Evolutionary conservation across 2,329 filamentous ascomycete genomes (phyloP), one percentile per base, ranked within the genome.

Genomic region (Penicillium sp.): DNA sequence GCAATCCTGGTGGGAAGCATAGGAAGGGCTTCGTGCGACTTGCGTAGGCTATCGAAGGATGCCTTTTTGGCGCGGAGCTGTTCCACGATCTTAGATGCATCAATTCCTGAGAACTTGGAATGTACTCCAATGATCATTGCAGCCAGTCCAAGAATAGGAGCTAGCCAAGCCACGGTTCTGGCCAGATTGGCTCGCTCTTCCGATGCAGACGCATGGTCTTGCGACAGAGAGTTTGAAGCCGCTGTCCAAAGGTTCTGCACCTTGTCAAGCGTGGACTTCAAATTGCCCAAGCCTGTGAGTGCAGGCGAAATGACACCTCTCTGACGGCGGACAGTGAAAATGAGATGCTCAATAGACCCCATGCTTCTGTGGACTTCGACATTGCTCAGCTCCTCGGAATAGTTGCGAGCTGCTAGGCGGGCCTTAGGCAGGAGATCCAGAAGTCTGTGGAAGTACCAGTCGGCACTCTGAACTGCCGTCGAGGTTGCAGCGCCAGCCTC

Each of bases 281-380:
- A 57, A 6, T 58, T 62, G 23, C 55, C 59, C 27, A 77, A 39
- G 2, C 68, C 64, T 29, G 59, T 65, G 18, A 74, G 57, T 6
- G 68, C 61, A 4, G 70, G 68, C 6, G 69, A 67, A 46, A 77
- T 62, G 15, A 62, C 53, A 40, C 70, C 61, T 60, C 75, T 70
- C 60, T 79, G 76, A 42, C 68, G 72, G 42, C 75, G 65, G 40
- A 71, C 63, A 32, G 74, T 57, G 53, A 87, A 81, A 31, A 97
- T 77, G 56, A 97, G 80, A 27, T 92, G 91, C 70, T 99, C 94
- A n/a, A 97, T 77, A 60, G 90, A 90, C 0, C 91, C 91, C 46
- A 89, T 82, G 68, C 91, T 92, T 66, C 92, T 83, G 40, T 83
- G 81, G 8, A 94, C 82, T 64, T 97, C 91, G 9, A 90, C 87